Conservation (phyloP, 352 stramenopile species). For the Globisporangium lucens region DNA sequence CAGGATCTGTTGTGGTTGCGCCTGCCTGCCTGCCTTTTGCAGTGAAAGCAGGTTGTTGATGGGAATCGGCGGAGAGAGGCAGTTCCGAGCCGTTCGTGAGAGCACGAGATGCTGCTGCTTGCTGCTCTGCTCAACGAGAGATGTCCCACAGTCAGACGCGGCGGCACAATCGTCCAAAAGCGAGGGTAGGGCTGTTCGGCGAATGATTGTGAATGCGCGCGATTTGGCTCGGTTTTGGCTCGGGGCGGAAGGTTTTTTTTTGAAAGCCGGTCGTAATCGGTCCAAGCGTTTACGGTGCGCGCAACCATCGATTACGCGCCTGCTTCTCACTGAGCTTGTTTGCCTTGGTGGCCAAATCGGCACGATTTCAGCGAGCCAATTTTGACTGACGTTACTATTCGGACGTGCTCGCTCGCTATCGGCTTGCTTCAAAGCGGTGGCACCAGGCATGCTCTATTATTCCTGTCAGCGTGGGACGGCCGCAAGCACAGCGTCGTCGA, state of each 20-base stretch:
- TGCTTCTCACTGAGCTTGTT: not conserved
- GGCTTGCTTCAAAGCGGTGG: no score
- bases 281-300: not conserved
- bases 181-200: not conserved
- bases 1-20: no score
- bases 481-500: no score
- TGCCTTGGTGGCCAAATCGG: not conserved
- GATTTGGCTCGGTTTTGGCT: not conserved
- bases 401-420: no score
- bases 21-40: no score
- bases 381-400: no score
- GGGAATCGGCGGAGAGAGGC: not conserved
- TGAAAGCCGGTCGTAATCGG: not conserved
- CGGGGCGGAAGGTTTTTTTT: not conserved
- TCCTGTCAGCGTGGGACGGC: no score
- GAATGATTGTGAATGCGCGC: not conserved
- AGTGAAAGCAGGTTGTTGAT: no score
- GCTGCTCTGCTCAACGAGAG: not conserved
- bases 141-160: slow-evolving; percentile 1
- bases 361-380: no score
- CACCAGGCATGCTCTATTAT: no score
- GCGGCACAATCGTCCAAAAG: not conserved
- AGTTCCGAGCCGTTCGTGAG: not conserved
- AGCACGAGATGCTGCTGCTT: not conserved
- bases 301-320: not conserved